A percentile compares a stretch with the other conserved stretches of the same genome.
phyloP scores from a whole-genome alignment of 352 stramenopile species.

The Globisporangium mamillatum region DNA sequence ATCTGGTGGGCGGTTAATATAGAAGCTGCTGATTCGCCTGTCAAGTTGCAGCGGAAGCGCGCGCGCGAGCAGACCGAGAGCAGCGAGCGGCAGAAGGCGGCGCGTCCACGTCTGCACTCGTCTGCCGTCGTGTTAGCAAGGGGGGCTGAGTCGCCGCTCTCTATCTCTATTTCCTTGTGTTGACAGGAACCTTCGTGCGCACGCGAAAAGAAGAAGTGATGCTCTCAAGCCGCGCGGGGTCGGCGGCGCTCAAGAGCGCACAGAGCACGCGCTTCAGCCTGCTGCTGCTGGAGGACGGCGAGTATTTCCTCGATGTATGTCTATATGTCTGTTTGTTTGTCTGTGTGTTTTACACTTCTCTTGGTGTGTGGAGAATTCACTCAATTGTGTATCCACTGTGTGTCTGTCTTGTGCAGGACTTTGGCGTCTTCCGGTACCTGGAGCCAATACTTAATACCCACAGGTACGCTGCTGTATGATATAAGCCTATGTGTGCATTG shows the following conservation, averaged over 20 bases:
- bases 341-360: neutral
- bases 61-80: neutral
- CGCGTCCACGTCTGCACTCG: neutral
- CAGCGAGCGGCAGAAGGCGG: neutral
- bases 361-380: neutral
- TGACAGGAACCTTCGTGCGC: neutral
- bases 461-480: conserved; percentile 17
- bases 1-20: neutral
- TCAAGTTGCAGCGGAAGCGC: neutral
- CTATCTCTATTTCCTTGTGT: neutral
- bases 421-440: conserved; percentile 58
- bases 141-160: neutral
- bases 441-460: conserved; percentile 31
- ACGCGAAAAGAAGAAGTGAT: neutral
- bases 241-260: conserved; percentile 26
- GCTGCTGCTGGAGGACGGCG: conserved; percentile 89
- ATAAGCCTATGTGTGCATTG: neutral
- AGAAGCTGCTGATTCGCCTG: neutral
- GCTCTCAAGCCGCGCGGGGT: neutral
- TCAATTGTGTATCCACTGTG: neutral
- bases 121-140: neutral
- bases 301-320: conserved; percentile 61
- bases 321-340: neutral
- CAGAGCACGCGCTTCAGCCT: conserved; percentile 83
- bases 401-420: conserved; percentile 38